Evolutionary conservation across 345 rosid species (phyloP).

Genomic region (Cochlearia excelsa): DNA sequence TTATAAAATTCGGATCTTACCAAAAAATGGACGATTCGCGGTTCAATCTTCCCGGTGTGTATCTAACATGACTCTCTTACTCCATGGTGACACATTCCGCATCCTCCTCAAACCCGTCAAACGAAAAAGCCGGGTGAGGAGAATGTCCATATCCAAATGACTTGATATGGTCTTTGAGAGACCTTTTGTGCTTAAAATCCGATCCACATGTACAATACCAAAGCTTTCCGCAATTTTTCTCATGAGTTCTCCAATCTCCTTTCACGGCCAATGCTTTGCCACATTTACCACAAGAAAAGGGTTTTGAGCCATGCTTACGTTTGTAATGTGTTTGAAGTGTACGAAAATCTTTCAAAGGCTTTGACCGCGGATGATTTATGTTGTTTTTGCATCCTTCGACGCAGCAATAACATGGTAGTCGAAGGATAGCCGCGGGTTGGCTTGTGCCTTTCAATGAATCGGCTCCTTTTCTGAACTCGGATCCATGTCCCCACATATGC

Average conservation of each 20-base stretch:
- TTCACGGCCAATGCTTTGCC: conserved; percentile 88
- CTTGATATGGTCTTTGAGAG: conserved; percentile 85
- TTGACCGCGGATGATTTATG: conserved; percentile 88
- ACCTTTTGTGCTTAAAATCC: conserved; percentile 94
- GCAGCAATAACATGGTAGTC: conserved; percentile 93
- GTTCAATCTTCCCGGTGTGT: conserved; percentile 4
- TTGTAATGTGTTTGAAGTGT: conserved; percentile 99
- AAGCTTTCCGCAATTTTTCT: conserved; percentile 94
- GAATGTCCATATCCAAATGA: conserved; percentile 85
- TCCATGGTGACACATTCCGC: conserved; percentile 36
- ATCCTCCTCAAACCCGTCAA: conserved; percentile 34
- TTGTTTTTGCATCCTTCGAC: conserved; percentile 91
- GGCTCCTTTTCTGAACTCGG: conserved; percentile 90
- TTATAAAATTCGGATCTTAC: conserved; percentile 35
- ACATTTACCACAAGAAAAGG: conserved; percentile 87
- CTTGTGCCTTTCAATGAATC: conserved; percentile 80
- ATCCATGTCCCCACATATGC: conserved; percentile 99
- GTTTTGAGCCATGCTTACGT: conserved; percentile 92
- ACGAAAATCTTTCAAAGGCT: conserved; percentile 86
- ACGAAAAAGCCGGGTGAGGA: conserved; percentile 38
- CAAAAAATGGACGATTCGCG: conserved; percentile 6
- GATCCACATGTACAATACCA: conserved; percentile 98
- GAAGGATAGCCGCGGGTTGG: conserved; percentile 87
- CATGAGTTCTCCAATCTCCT: conserved; percentile 99
- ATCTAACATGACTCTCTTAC: conserved; percentile 13